Evolutionary conservation across 2,329 filamentous ascomycete species (phyloP).

Genomic region (Westerdykella ornata): DNA sequence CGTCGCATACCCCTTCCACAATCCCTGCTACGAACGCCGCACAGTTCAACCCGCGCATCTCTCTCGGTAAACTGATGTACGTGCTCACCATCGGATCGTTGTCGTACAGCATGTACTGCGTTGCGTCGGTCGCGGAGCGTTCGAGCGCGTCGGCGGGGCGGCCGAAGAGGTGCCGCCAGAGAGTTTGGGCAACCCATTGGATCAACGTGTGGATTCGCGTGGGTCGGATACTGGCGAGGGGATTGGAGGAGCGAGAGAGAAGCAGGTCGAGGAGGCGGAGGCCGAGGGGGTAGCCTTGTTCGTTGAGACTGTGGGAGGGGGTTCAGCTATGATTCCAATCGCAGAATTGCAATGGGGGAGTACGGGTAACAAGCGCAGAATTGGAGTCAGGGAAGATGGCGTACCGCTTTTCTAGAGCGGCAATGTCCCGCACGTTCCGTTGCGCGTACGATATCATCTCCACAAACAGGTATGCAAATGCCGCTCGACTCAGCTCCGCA

Average conservation of each 20-base stretch:
- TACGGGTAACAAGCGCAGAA: background rate
- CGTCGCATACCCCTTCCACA: slow-evolving; percentile 92
- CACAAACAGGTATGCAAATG: slow-evolving; percentile 91
- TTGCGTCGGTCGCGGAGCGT: slow-evolving; percentile 74
- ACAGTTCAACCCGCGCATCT: slow-evolving; percentile 95
- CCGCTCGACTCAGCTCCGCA: slow-evolving; percentile 82
- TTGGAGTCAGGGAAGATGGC: slow-evolving; percentile 12
- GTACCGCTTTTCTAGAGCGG: slow-evolving; percentile 86
- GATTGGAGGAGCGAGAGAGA: slow-evolving; percentile 58
- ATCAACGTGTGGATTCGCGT: slow-evolving; percentile 84
- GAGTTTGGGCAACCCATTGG: slow-evolving; percentile 86
- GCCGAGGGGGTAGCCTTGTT: slow-evolving; percentile 88
- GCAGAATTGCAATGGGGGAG: background rate
- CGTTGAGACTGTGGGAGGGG: slow-evolving; percentile 59
- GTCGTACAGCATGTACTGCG: slow-evolving; percentile 99
- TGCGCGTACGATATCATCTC: slow-evolving; percentile 98
- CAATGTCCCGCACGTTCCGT: slow-evolving; percentile 79
- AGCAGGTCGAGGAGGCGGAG: slow-evolving; percentile 92
- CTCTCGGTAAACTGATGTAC: slow-evolving; percentile 85
- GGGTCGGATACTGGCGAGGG: slow-evolving; percentile 55
- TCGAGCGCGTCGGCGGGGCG: slow-evolving; percentile 89
- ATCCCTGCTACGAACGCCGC: slow-evolving; percentile 93
- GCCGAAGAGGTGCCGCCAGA: slow-evolving; percentile 89
- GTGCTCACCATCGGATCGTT: slow-evolving; percentile 95
- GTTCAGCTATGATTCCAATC: background rate